Percentiles rank a stretch among this genome's conserved stretches.
Conservation (phyloP, 495 filamentous ascomycete species). For the Acidomyces sp. region DNA sequence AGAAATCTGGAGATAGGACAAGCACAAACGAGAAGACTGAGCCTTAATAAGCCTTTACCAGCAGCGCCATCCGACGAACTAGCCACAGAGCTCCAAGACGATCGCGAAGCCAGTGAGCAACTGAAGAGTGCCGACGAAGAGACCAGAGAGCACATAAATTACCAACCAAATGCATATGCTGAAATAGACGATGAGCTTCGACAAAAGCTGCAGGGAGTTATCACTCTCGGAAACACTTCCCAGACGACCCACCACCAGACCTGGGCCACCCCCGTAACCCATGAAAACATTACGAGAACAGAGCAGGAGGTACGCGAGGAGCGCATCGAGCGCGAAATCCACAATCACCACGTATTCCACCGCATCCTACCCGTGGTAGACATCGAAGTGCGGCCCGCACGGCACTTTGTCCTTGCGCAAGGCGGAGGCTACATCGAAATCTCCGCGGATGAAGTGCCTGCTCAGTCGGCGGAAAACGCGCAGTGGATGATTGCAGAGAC, state of each 20-base stretch:
- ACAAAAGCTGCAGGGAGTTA: too few relatives aligned
- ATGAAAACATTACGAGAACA: slow-evolving; percentile 36
- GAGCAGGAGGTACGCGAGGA: slow-evolving; percentile 39
- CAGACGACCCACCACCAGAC: slow-evolving; percentile 18
- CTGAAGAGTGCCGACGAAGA: not conserved
- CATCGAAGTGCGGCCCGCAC: slow-evolving; percentile 34
- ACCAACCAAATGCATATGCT: too few relatives aligned
- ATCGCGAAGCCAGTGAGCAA: not conserved
- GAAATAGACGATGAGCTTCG: too few relatives aligned
- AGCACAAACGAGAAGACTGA: too few relatives aligned
- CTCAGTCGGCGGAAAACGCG: slow-evolving; percentile 1
- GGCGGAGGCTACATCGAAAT: slow-evolving; percentile 19
- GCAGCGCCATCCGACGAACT: slow-evolving; percentile 2
- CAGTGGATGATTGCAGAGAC: slow-evolving; percentile 16
- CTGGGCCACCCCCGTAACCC: slow-evolving; percentile 36
- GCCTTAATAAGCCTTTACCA: slow-evolving; percentile 13
- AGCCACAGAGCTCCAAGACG: slow-evolving; percentile 1
- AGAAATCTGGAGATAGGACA: not conserved
- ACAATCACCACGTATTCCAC: slow-evolving; percentile 41
- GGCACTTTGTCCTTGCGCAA: slow-evolving; percentile 26
- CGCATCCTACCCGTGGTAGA: slow-evolving; percentile 41
- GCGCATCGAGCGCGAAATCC: slow-evolving; percentile 41
- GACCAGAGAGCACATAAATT: too few relatives aligned
- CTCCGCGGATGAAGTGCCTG: slow-evolving; percentile 11
- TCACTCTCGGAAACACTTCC: slow-evolving; percentile 19